Conservation (phyloP, 1,284 basidiomycete species). For the Golubevia pallescens region DNA sequence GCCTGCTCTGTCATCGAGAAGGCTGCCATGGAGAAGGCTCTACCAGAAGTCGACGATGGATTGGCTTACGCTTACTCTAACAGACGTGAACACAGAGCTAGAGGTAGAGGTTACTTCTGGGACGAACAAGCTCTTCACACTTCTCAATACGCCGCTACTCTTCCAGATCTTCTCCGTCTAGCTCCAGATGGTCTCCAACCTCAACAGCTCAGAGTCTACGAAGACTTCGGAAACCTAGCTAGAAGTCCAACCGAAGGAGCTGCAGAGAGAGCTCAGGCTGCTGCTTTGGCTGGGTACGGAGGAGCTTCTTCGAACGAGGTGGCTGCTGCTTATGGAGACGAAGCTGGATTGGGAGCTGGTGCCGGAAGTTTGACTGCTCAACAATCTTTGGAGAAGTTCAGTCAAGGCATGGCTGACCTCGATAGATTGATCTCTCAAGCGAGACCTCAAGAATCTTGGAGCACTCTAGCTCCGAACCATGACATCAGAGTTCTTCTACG, state of each 20-base stretch:
- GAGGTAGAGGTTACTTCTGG: constrained; percentile 65
- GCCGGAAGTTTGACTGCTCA: constrained; percentile 22
- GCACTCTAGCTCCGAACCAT: constrained; percentile 72
- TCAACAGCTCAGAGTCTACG: constrained; percentile 87
- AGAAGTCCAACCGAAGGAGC: background rate
- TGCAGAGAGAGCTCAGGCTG: background rate
- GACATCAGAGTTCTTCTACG: constrained; percentile 83
- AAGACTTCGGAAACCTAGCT: constrained; percentile 74
- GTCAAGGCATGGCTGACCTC: constrained; percentile 42
- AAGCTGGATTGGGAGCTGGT: constrained; percentile 4
- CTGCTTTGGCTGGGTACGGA: constrained; percentile 3
- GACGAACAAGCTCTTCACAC: constrained; percentile 46
- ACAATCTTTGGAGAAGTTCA: constrained; percentile 64
- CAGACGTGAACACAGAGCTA: constrained; percentile 86
- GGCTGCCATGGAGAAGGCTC: constrained; percentile 95
- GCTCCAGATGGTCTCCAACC: constrained; percentile 81
- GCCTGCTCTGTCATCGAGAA: constrained; percentile 95
- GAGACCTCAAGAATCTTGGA: constrained; percentile 25
- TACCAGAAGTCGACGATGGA: constrained; percentile 91
- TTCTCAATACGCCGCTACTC: constrained; percentile 76
- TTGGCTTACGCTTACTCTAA: constrained; percentile 77
- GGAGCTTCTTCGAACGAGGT: constrained; percentile 2
- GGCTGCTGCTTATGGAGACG: constrained; percentile 1
- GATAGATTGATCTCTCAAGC: constrained; percentile 47
- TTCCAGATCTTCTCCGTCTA: constrained; percentile 89